These are phyloP conservation scores for Nitzschia putrida DNA, from an alignment of 108 stramenopile species.

Conservation along the genomic window DNA sequence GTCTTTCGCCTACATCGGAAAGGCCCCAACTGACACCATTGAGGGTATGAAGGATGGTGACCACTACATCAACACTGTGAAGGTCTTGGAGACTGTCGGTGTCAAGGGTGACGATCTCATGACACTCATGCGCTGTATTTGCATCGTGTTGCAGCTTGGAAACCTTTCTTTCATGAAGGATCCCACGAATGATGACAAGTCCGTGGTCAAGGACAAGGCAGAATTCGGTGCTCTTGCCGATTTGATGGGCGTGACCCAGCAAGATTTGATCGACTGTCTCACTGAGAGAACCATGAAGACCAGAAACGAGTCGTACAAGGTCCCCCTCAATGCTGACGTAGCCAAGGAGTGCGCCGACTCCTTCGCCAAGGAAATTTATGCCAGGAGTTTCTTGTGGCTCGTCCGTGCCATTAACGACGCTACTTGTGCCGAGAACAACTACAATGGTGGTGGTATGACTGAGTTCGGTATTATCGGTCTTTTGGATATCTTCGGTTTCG, in stretches of 20 bases:
- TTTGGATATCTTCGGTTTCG: constrained; percentile 97
- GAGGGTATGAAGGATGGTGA: constrained; percentile 82
- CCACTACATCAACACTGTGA: constrained; percentile 68
- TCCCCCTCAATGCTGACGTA: constrained; percentile 69
- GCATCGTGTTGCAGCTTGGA: constrained; percentile 85
- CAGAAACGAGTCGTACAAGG: constrained; percentile 76
- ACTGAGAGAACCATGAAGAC: constrained; percentile 81
- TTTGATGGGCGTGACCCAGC: constrained; percentile 69
- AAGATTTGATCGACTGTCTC: constrained; percentile 65
- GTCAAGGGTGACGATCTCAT: constrained; percentile 59
- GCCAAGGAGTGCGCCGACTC: constrained; percentile 90
- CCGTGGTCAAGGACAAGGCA: constrained; percentile 56
- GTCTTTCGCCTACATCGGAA: constrained; percentile 70
- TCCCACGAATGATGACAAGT: constrained; percentile 61
- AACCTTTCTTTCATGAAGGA: constrained; percentile 84
- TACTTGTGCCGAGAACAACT: constrained; percentile 62
- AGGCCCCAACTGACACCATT: constrained; percentile 49
- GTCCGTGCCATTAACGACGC: constrained; percentile 85
- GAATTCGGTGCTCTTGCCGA: constrained; percentile 69
- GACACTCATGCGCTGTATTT: constrained; percentile 74
- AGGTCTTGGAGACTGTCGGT: constrained; percentile 67
- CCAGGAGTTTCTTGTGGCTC: constrained; percentile 79
- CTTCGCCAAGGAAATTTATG: constrained; percentile 94
- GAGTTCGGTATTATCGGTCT: constrained; percentile 84
- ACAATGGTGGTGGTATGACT: constrained; percentile 38